These are phyloP conservation scores for Nicotiana attenuata DNA, from an alignment of 257 asterid species.

Conservation along the genomic window DNA sequence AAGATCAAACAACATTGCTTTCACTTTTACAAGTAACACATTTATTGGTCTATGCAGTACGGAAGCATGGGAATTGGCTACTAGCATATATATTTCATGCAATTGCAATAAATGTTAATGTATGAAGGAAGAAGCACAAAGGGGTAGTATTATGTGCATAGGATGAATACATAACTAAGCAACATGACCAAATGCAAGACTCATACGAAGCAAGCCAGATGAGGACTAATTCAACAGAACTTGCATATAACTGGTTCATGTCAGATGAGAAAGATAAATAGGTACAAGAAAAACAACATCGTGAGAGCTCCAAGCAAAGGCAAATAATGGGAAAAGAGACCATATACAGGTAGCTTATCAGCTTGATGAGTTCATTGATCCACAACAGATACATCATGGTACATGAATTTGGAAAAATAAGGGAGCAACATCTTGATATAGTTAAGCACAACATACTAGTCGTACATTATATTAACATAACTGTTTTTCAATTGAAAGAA, in stretches of 20 bases:
- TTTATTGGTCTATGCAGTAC: neutral
- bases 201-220: neutral
- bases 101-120: neutral
- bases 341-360: neutral
- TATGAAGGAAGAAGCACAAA: neutral
- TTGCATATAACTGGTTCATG: neutral
- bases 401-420: constrained; percentile 1
- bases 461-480: neutral
- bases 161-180: neutral
- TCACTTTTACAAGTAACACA: neutral
- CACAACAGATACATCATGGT: neutral
- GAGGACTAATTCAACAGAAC: neutral
- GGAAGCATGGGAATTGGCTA: neutral
- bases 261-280: neutral
- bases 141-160: neutral
- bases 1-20: constrained; percentile 2
- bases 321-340: neutral
- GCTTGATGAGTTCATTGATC: neutral
- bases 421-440: neutral
- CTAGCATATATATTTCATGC: neutral
- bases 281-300: neutral
- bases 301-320: neutral
- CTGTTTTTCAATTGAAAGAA: constrained; percentile 3
- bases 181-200: neutral
- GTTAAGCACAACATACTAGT: constrained; percentile 7